A percentile compares a stretch with the other conserved stretches of the same genome.
Evolutionary conservation across 768 basidiomycete genomes (phyloP).

Genomic region (Phlebiopsis gigantea): DNA sequence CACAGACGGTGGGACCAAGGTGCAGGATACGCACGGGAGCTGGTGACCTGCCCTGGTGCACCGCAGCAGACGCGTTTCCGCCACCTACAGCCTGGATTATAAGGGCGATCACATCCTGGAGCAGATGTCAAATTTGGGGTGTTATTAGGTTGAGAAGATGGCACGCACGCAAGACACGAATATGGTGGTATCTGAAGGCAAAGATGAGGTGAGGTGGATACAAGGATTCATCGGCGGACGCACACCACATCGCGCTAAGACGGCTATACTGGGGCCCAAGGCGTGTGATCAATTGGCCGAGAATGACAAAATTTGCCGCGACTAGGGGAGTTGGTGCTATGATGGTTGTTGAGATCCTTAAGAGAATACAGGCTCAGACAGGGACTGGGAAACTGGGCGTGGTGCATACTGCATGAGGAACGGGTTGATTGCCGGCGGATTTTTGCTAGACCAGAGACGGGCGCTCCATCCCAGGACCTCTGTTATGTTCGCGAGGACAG

Average conservation of each 20-base stretch:
- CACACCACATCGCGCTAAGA: constrained; percentile 36
- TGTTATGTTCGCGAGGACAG: constrained; percentile 24
- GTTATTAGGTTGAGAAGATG: not conserved
- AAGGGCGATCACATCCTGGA: constrained; percentile 50
- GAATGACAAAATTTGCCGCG: constrained; percentile 55
- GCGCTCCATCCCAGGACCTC: constrained; percentile 36
- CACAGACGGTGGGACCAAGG: not conserved
- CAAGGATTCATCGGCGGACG: constrained; percentile 17
- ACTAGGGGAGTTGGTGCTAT: constrained; percentile 51
- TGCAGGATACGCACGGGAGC: constrained; percentile 2
- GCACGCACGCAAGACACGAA: constrained; percentile 32
- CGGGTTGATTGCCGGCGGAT: constrained; percentile 22
- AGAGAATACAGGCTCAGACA: not conserved
- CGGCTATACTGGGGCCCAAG: constrained; percentile 44
- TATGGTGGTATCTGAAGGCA: constrained; percentile 33
- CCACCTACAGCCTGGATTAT: constrained; percentile 63
- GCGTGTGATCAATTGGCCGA: constrained; percentile 41
- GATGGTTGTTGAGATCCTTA: constrained; percentile 45
- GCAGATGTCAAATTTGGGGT: not conserved
- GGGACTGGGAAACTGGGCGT: not conserved
- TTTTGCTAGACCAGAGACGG: constrained; percentile 29
- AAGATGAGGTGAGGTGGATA: not conserved
- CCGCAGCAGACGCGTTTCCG: constrained; percentile 36
- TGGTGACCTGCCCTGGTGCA: constrained; percentile 13
- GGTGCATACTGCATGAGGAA: constrained; percentile 36